Base-by-base conservation (phyloP, 2,329 filamentous ascomycete species). In the Didymella arachidicola region DNA sequence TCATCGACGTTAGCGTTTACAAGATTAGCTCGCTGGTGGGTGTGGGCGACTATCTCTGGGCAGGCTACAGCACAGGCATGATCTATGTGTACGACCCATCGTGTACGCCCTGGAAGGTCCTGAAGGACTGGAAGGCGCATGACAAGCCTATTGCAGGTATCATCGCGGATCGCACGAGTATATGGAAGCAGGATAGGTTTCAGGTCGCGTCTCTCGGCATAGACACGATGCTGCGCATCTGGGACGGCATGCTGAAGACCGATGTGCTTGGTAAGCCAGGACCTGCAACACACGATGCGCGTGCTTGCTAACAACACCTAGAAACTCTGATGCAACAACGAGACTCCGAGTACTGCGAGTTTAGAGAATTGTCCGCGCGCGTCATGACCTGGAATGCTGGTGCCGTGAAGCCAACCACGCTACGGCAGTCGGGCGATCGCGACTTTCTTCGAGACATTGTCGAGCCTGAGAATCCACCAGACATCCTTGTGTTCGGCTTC, bases 371-470 rank as follows among this genome's bases (percentile, higher is more conserved):
- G 57, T 89, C 87, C 47, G 88, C 91, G 12, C 81, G 92, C 36
- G 86, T 97, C 26, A 84, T 98, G 81, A 97, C 93, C 0, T 99
- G 95, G 95, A 99, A 99, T 74, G 94, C 93, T 1, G 95, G 95
- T 1, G 95, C 95, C n/a, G 89, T 90, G 16, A 97, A 95, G n/a
- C 95, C 95, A 0, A 88, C 87, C 58, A 91, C 89, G 70, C 81
- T 98, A 32, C 86, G 90, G 53, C 87, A 91, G 62, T 86, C 87
- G 1, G 84, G 86, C 52, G 92, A 96, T 69, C 85, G 86, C 11
- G 83, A 84, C 42, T 98, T 98, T 75, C 90, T 98, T 71, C 87
- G 88, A 64, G 87, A 94, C 57, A 84, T 96, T 16, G 82, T 99
- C 26, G 86, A 89, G 63, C 86, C 85, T n/a, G 88, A 90, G 61